Conservation (phyloP, 2,329 filamentous ascomycete genomes). For the Zalaria sp. region DNA sequence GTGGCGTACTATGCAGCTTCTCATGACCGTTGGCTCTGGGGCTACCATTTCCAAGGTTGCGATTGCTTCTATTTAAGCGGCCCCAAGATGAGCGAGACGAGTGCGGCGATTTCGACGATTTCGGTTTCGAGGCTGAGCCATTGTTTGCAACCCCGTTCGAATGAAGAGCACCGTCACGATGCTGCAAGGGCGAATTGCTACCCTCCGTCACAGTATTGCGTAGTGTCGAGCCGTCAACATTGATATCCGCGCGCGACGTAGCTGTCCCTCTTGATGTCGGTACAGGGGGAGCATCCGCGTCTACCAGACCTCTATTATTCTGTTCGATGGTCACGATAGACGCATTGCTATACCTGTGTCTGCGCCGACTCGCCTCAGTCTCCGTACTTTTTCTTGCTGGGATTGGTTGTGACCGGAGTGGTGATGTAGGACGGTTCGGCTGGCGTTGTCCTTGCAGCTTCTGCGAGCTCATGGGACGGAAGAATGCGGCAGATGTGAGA, state of each 20-base stretch:
- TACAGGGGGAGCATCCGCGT: slow-evolving; percentile 32
- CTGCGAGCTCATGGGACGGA: slow-evolving; percentile 92
- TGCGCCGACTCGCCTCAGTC: slow-evolving; percentile 25
- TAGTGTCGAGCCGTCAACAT: neutral
- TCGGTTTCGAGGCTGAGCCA: neutral
- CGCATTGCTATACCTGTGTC: slow-evolving; percentile 44
- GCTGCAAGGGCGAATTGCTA: slow-evolving; percentile 59
- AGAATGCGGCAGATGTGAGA: slow-evolving; percentile 80
- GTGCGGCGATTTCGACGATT: slow-evolving; percentile 39
- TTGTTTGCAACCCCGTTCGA: neutral
- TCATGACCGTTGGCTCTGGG: slow-evolving; percentile 44
- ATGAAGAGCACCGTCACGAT: neutral
- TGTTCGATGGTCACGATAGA: slow-evolving; percentile 35
- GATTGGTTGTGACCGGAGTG: slow-evolving; percentile 17
- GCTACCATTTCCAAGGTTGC: slow-evolving; percentile 3
- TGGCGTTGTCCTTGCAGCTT: slow-evolving; percentile 48
- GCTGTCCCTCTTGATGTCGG: slow-evolving; percentile 70
- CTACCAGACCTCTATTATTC: slow-evolving; percentile 15
- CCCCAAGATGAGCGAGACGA: slow-evolving; percentile 21
- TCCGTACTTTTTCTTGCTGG: slow-evolving; percentile 10
- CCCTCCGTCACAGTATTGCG: slow-evolving; percentile 47
- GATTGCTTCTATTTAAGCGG: slow-evolving; percentile 5
- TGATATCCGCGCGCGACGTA: slow-evolving; percentile 28
- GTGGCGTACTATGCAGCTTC: slow-evolving; percentile 68
- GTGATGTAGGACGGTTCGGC: slow-evolving; percentile 10